Base-by-base conservation (phyloP, 805 yeast genomes). In the Metschnikowia gruessii region DNA sequence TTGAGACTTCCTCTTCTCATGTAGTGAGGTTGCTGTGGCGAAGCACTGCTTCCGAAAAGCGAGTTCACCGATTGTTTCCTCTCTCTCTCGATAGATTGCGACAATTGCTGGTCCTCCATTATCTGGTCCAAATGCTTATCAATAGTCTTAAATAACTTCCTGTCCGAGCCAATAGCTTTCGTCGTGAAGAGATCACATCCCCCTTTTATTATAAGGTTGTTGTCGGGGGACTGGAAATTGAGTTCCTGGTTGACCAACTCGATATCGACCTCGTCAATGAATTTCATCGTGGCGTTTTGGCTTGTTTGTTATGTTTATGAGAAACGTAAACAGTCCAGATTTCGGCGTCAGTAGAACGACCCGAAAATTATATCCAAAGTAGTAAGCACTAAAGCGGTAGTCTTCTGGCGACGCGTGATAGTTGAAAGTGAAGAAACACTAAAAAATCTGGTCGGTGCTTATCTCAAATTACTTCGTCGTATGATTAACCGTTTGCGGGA, bases 101-200 rank as follows among this genome's bases (percentile, higher is more conserved):
- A 66, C 15, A 70, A 57, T 49, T 72, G 73, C 45, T 70, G 70
- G 50, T 74, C 79, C 51, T 73, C 74, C 42, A 75, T 58, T 19
- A 72, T 66, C 44, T 72, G 77, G 50, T 84, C 86, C 48, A 88
- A 75, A 59, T 87, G 92, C 55, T 84, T 81, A 62, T 90, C 97
- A 36, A 94, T 82, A 0, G 91, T 82, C 64, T 89, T 88, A 72
- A 87, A 89, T 24, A 92, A 76, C 65, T 91, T 91, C 56, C 90
- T 78, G 65, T 94, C 99, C 1, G 92, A 77, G 1, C 94, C 88
- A 19, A 91, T 88, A 1, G 97, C 90, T 60, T 92, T 94, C 1
- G 99, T 94, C 1, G 98, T 87, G 61, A 89, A 94, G 40, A 94
- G 76, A 61, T 94, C 99, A 62, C 96, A 84, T 21, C 95, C 90